Evolutionary conservation across 345 rosid species (phyloP), one percentile per base, ranked within the genome.

Genomic region (Dovyalis caffra): DNA sequence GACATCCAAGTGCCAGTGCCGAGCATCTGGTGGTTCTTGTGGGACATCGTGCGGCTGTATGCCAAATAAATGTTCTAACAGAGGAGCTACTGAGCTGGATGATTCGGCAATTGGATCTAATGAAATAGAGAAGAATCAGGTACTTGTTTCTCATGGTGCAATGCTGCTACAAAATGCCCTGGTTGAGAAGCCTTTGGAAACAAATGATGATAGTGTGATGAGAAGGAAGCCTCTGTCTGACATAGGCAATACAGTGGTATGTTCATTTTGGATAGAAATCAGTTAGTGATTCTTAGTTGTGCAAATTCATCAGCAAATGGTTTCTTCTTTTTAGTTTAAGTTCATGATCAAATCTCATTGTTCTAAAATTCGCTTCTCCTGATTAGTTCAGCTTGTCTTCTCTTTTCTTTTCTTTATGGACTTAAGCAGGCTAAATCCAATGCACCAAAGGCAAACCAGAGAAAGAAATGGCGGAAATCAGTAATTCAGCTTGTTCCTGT

Each of bases 101-200:
- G 86, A 79, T 47, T 49, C 38, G 29, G 76, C 74, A 31, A 66
- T 81, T 37, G 86, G 79, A 69, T 62, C 82, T 21, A 88, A 84
- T 67, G 90, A 79, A 37, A 66, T 66, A 47, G 85, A 84, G 16
- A 76, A 82, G 34, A 81, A 78, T 37, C 71, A 29, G 12, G 57
- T 43, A 72, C 96, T 93, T 60, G 95, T 86, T 71, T 84, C 97
- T 73, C 92, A 84, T 20, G 97, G 98, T 68, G 95, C 97, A n/a
- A 76, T 81, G 83, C 81, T 95, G 53, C 93, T 95, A 45, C 92
- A 89, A 72, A 91, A 79, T 79, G 99, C 98, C 66, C 81, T 95
- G 53, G 70, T 72, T 70, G 85, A 85, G 66, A 88, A 85, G 66
- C 78, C 80, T 51, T 77, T 73, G 26, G 91, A 78, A 40, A 77